Evolutionary conservation across 257 asterid species (phyloP), one percentile per base, ranked within the genome.

Genomic region (Cinchona pubescens): DNA sequence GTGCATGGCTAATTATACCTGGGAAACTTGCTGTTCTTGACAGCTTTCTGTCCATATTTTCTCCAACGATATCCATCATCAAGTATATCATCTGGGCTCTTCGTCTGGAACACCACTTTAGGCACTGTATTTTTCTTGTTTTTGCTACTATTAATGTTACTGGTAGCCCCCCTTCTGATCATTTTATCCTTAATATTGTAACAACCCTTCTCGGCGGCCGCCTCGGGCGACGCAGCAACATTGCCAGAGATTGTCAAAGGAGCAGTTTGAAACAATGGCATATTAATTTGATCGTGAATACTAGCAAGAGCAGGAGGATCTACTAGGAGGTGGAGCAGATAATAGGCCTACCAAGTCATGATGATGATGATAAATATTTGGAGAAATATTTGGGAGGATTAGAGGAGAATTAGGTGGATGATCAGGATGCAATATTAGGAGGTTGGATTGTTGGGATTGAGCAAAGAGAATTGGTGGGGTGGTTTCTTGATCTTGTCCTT

Each of bases 11-110:
- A 84, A 94, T n/a, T n/a, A n/a, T n/a, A n/a, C 98, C 97, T 89
- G 51, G 96, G 97, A 81, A 87, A 94, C n/a, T 79, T 79, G 71
- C 89, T 88, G 69, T 94, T 85, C 82, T 94, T 94, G 23, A 94
- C 97, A 67, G 97, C 81, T 83, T 94, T 94, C 66, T 94, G 98
- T 0, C 98, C 98, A 77, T 94, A 93, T 81, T 93, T 93, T 75
- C 98, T 83, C 97, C 98, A 93, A 64, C 93, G 91, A 76, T 85
- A 93, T 13, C 98, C 98, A 88, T 94, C 98, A 82, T 94, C 98
- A 76, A 94, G 98, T 77, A 92, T 90, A 67, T 94, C 97, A 79
- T 94, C 94, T n/a, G 82, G 81, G 78, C 97, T 94, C 85, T 89
- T 86, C 0, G 98, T 92, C 80, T 94, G 96, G 76, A 94, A 94